Evolutionary conservation across 2,329 filamentous ascomycete species (phyloP), one percentile per base, ranked within the genome.

Genomic region (Fonsecaea monophora): DNA sequence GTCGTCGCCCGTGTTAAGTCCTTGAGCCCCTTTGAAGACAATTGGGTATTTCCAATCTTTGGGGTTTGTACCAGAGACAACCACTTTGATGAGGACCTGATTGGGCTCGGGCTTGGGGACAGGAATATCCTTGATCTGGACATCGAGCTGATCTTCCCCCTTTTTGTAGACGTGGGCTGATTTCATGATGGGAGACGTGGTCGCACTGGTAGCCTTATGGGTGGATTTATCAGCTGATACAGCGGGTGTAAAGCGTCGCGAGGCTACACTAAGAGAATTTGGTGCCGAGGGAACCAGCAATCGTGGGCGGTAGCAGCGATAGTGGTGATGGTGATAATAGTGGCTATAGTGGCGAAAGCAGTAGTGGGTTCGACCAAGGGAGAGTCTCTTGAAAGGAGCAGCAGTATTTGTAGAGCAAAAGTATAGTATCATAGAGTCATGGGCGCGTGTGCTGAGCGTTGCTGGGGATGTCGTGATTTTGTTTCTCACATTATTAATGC

Each of bases 1-100:
- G 70, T 85, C 84, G 70, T 86, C 83, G 53, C 84, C 84, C 12
- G 79, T 77, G 74, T 85, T 85, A 15, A 71, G 64, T 32, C 53
- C 65, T 32, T 15, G 53, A 15, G 54, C 25, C 8, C 42, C 60
- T 8, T 61, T 61, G 32, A 65, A 48, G n/a, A 58, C 38, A 10
- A 70, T 34, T 2, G 69, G 66, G 34, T 69, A 58, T 63, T 76
- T 78, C 82, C 83, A 85, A 72, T 85, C 83, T 68, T 85, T 85
- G n/a, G 83, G 80, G 64, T 82, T 83, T 21, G 79, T 75, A 35
- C 80, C 80, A 40, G 78, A 78, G 1, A 80, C 79, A 53, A 79
- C 74, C 15, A 82, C 77, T 53, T 75, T 75, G 61, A 81, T 82
- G 6, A 82, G 72, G 25, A 81, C 75, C 60, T 82, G 76, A 58